A percentile compares a stretch with the other conserved stretches of the same genome.
Conservation (phyloP, 192 early-diverging fungal genomes). For the Coemansia sp. region DNA sequence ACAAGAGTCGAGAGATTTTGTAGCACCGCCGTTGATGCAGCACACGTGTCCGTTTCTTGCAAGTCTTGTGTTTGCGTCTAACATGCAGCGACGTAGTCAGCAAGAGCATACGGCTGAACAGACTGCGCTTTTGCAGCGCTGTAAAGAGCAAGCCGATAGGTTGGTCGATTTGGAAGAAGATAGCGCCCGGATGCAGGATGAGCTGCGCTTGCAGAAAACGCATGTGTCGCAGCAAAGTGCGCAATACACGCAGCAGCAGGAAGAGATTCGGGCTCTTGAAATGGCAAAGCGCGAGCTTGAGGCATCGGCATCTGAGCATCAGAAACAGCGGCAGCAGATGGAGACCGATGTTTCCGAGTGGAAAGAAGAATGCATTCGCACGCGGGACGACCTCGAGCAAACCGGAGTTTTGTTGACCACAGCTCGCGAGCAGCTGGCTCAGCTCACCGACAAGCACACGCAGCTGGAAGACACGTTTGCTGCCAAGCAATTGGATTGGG, state of each 20-base stretch:
- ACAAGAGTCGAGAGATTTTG: background rate
- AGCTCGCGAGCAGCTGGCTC: constrained; percentile 3
- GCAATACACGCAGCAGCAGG: background rate
- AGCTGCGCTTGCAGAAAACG: background rate
- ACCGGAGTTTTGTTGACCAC: background rate
- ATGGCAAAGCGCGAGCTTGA: constrained; percentile 4
- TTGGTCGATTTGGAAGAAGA: background rate
- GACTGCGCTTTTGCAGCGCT: background rate
- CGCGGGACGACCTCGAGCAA: constrained; percentile 10
- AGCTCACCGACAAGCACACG: constrained; percentile 6
- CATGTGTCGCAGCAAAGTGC: background rate
- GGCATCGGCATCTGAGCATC: background rate
- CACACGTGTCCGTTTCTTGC: background rate
- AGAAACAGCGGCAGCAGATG: constrained; percentile 1
- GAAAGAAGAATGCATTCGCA: constrained; percentile 24
- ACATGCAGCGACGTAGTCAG: background rate
- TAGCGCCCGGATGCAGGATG: background rate
- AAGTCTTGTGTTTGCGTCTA: background rate
- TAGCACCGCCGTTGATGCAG: background rate
- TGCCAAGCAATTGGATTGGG: constrained; percentile 7
- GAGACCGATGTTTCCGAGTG: constrained; percentile 24
- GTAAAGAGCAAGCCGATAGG: background rate
- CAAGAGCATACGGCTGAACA: constrained; percentile 3
- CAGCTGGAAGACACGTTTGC: constrained; percentile 1
- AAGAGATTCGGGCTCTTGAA: background rate